Base-by-base conservation (phyloP, 148 eudicot species). In the Camellia granthamiana region DNA sequence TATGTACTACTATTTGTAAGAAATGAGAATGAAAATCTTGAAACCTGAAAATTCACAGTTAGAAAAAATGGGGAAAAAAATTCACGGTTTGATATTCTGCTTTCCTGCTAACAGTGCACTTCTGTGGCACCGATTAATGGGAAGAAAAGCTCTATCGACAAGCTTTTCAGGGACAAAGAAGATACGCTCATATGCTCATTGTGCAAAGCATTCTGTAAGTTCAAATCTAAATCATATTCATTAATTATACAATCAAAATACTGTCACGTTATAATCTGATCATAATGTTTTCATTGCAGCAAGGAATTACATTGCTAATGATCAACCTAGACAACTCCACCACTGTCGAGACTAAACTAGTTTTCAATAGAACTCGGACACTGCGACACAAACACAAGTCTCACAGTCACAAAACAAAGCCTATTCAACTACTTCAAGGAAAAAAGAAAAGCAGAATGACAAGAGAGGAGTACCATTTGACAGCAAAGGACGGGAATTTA, bases 111-210 rank as follows among this genome's bases (percentile, higher is more conserved):
- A 72, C 94, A 94, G 98, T 79, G 98, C 98, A 69, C 97, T 94
- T 84, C 91, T 94, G 46, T 94, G 97, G 97, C 98, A 94, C 77
- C 89, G 88, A 55, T 75, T 94, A 72, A 94, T 94, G 98, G 98
- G 98, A 81, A 84, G 83, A 80, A 85, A 81, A 5, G 98, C 90
- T 67, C 84, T 94, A 19, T 89, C 92, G 3, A 86, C 95, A 19
- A 90, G 83, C 66, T 90, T 92, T 30, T 82, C 91, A 5, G 98
- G 92, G 55, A 75, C 88, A 3, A 86, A 81, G 63, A 90, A 82
- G 52, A 72, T 91, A 23, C 94, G 98, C 49, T 90, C 97, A 75
- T 92, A 94, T 74, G 91, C 97, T 76, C 97, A 94, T 78, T 94
- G 98, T 77, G 88, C 98, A 60, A 94, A 92, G 81, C 83, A 82